These are phyloP conservation scores for Aaosphaeria pasadenensis DNA, from an alignment of 2,329 filamentous ascomycete genomes.

Conservation along the genomic window DNA sequence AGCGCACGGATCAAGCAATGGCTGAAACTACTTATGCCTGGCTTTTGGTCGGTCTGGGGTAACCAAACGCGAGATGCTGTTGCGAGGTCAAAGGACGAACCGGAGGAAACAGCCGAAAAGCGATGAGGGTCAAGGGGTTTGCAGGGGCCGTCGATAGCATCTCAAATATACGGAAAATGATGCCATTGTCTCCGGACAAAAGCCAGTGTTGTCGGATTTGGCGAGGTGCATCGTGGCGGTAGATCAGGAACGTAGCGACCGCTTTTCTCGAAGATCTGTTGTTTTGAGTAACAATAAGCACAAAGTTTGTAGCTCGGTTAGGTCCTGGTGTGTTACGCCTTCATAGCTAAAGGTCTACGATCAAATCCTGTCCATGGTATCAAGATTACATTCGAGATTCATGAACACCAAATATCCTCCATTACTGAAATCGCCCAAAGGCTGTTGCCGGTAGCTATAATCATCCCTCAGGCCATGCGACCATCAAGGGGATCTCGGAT, in stretches of 20 bases:
- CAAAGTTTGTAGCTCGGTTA: too few relatives aligned
- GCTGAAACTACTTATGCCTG: constrained; percentile 16
- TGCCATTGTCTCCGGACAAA: neutral
- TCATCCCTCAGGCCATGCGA: too few relatives aligned
- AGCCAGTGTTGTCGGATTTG: too few relatives aligned
- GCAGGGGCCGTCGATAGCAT: constrained; percentile 5
- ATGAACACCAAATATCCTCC: too few relatives aligned
- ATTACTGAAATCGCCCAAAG: too few relatives aligned
- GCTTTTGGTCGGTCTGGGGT: constrained; percentile 9
- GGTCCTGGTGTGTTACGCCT: too few relatives aligned
- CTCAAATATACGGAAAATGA: constrained; percentile 2
- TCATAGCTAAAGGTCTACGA: too few relatives aligned
- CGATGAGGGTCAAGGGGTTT: constrained; percentile 2
- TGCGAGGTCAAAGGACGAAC: constrained; percentile 5
- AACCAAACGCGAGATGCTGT: neutral
- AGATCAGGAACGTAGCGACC: neutral
- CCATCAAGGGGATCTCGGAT: too few relatives aligned
- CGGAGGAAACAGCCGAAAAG: constrained; percentile 7
- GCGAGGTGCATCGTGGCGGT: neutral
- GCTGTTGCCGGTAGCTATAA: too few relatives aligned
- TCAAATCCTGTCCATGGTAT: too few relatives aligned
- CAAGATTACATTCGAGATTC: too few relatives aligned
- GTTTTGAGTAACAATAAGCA: constrained; percentile 18
- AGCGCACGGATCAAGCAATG: constrained; percentile 12
- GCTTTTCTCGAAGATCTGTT: constrained; percentile 3